These are phyloP conservation scores for Cordyceps fumosorosea DNA, from an alignment of 2,329 filamentous ascomycete genomes.

Conservation along the genomic window DNA sequence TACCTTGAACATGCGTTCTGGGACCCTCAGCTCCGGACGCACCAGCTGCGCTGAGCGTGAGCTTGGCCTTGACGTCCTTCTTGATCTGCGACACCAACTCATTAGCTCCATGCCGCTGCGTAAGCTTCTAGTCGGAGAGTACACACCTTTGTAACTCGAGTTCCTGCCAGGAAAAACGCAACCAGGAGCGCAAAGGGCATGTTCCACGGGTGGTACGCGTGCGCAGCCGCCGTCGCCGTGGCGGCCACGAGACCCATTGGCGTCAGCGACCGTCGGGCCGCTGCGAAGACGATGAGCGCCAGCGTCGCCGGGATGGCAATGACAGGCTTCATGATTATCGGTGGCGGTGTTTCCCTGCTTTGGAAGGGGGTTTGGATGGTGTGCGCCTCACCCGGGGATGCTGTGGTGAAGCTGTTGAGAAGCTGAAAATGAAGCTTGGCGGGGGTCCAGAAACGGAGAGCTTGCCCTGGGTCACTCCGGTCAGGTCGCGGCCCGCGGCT, in stretches of 20 bases:
- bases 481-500: background rate
- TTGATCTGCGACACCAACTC: conserved; percentile 57
- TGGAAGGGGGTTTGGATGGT: background rate
- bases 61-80: conserved; percentile 71
- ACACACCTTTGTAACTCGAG: conserved; percentile 69
- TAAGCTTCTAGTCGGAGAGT: background rate
- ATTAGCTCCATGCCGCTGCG: conserved; percentile 14
- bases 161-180: conserved; percentile 83
- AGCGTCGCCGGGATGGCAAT: conserved; percentile 53
- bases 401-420: background rate
- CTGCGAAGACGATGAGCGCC: conserved; percentile 59
- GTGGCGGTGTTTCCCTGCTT: background rate
- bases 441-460: background rate
- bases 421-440: background rate
- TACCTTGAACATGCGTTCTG: conserved; percentile 74
- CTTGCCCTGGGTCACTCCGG: background rate
- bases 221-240: conserved; percentile 64
- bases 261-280: conserved; percentile 71
- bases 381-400: background rate
- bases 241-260: conserved; percentile 67
- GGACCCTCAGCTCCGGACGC: conserved; percentile 71
- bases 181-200: conserved; percentile 79
- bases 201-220: conserved; percentile 89
- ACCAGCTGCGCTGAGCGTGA: conserved; percentile 74
- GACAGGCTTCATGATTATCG: conserved; percentile 45